Evolutionary conservation across 1,284 basidiomycete species (phyloP), one percentile per base, ranked within the genome.

Genomic region (Ustilago cynodontis): DNA sequence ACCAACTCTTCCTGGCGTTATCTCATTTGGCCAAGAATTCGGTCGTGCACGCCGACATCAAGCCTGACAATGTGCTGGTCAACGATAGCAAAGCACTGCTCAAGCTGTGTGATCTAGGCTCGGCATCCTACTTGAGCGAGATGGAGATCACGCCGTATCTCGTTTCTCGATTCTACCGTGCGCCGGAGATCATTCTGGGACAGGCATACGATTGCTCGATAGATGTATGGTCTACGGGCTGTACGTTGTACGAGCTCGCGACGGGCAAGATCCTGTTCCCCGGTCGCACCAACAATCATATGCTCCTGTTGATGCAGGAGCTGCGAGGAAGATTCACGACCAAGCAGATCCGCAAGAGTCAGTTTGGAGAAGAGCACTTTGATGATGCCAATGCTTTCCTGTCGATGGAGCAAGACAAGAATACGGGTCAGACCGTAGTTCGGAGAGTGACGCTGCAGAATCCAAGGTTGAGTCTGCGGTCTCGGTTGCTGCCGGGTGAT

Each of bases 251-350:
- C 87, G 97, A 99, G 86, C 89, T 99, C 6, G 98, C 95, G 87
- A 99, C 96, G 2, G 97, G 97, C 86, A 98, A 98, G 88, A 99
- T 99, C 65, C 90, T 99, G 31, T 95, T 99, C 85, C 95, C 97
- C 0, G 97, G 96, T 14, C 91, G 94, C 33, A 94, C 93, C 31
- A 99, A 99, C 88, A 98, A 98, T 85, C 95, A 99, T 82, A 98
- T 99, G 96, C 88, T 99, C 14, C 73, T 86, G 22, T 65, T 86
- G 58, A 89, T 95, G 69, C 90, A 94, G 70, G 95, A 98, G 87
- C 89, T 97, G 47, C 95, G 94, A 86, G 96, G 97, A 35, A 91
- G 94, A 54, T 93, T 99, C 87, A 95, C 94, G 79, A 89, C 91
- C 78, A 95, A 95, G 87, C 92, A 95, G 90, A 92, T 98, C 85